Base-by-base conservation (phyloP, 345 rosid species). In the Schrenkiella parvula region DNA sequence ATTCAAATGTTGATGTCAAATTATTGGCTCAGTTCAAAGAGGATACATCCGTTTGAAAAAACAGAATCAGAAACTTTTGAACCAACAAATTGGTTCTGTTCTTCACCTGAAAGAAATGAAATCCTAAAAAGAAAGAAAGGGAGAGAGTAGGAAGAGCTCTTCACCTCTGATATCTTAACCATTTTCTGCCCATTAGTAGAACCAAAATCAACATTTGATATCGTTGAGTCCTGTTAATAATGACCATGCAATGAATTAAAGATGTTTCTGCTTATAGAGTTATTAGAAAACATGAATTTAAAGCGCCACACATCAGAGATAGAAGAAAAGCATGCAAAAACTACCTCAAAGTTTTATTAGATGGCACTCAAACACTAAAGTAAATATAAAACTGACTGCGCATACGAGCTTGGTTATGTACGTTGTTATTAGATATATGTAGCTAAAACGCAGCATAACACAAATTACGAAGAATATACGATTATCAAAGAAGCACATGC, bases 171-270 rank as follows among this genome's bases (percentile, higher is more conserved):
- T 78, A 87, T 71, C 44, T 76, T 86, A 61, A 91, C 80, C 66
- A 50, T 80, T 80, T 78, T 87, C 63, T 43, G 42, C 61, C 85
- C 93, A 77, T 56, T 72, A 68, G 81, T 83, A 70, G 81, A 82
- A 73, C 99, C 99, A 86, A 91, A 91, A 82, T 88, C 86, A 79
- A 91, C 86, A 37, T 62, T 57, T 39, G 90, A 79, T 51, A 62
- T 65, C 23, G 76, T 74, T 26, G 84, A 75, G 72, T 80, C 87
- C 95, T 91, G 84, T 76, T 43, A 8, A 73, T n/a, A 69, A 43
- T 11, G 44, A 55, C 26, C 32, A 69, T 37, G 65, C 37, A 57
- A 60, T 53, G 52, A 61, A 37, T 68, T 74, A 42, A 26, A 48
- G 41, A 66, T 67, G 53, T 66, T 65, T 57, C 62, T 37, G 55